Conservation (phyloP, 169 alveolate genomes). For the Cryptosporidium parvum region DNA sequence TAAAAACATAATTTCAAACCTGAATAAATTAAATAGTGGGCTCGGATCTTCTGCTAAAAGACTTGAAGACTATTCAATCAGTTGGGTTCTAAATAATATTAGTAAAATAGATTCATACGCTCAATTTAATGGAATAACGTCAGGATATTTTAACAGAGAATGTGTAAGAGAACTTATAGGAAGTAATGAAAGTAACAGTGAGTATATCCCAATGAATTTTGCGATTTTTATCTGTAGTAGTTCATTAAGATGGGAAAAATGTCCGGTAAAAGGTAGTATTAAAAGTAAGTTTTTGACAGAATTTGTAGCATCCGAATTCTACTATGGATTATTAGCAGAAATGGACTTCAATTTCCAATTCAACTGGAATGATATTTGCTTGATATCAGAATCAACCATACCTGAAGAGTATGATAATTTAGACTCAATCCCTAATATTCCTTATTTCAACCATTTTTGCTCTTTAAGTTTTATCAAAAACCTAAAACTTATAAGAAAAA, state of each 20-base stretch:
- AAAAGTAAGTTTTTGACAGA: constrained; percentile 9
- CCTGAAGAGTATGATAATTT: constrained; percentile 27
- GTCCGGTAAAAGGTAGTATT: constrained; percentile 7
- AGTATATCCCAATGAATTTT: constrained; percentile 35
- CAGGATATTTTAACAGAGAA: constrained; percentile 70
- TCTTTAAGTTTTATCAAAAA: constrained; percentile 23
- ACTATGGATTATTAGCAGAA: constrained; percentile 47
- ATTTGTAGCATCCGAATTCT: constrained; percentile 63
- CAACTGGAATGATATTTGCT: constrained; percentile 53
- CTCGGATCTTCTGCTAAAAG: constrained; percentile 12
- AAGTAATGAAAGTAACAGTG: constrained; percentile 3
- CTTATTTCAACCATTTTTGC: constrained; percentile 60
- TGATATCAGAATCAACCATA: constrained; percentile 14
- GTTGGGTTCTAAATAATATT: constrained; percentile 36
- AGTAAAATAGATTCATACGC: neutral
- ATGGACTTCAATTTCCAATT: neutral
- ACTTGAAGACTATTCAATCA: constrained; percentile 34
- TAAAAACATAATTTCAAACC: constrained; percentile 9
- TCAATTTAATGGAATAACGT: constrained; percentile 35
- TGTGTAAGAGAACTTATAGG: constrained; percentile 63
- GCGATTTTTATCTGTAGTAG: constrained; percentile 63
- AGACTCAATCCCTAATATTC: constrained; percentile 26
- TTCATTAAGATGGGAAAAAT: constrained; percentile 62
- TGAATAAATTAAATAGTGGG: constrained; percentile 14
- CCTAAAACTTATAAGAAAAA: constrained; percentile 11